Evolutionary conservation across 1,284 basidiomycete genomes (phyloP), one percentile per base, ranked within the genome.

Genomic region (Rhodotorula sp.): DNA sequence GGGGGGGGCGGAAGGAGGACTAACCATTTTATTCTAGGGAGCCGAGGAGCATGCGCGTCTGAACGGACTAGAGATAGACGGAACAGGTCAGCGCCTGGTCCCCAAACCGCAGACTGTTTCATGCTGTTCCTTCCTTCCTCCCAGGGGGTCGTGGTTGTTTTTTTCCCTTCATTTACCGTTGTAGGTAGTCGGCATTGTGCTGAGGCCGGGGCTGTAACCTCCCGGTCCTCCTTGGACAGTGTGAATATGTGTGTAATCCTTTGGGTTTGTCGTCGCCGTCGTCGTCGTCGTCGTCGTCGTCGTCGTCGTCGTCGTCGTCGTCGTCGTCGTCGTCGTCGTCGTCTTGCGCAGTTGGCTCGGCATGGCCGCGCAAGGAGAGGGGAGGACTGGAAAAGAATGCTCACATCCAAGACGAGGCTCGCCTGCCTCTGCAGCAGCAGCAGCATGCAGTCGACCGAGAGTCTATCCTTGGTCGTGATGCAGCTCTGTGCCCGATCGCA

Each of bases 81-180:
- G 33, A 37, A 37, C 20, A 24, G 33, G 42, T 45, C 42, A 59
- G 44, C 51, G 26, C 48, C 8, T 22, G 46, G 33, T 33, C 33
- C 33, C 24, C 46, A 24, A n/a, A 4, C 33, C 10, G 26, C n/a
- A 30, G 30, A 29, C 26, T 60, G 44, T 15, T n/a, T 22, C 17
- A 14, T 42, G 56, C 37, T 61, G 18, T 22, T 51, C 48, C 14
- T 24, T 6, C 60, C 8, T 26, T 18, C 42, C 26, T 55, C 54
- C 46, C 18, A 20, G 37, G 37, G 20, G 26, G n/a, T n/a, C n/a
- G n/a, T n/a, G n/a, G n/a, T n/a, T n/a, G n/a, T n/a, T n/a, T n/a
- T n/a, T n/a, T n/a, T n/a, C 48, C 51, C 51, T 4, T 66, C 65
- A 60, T 42, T 37, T 66, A 66, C 65, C 65, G 65, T 66, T 66